Percentiles rank a stretch among this genome's conserved stretches.
phyloP scores from a whole-genome alignment of 2,329 filamentous ascomycete species.

The Ophiostoma novo-ulmi region DNA sequence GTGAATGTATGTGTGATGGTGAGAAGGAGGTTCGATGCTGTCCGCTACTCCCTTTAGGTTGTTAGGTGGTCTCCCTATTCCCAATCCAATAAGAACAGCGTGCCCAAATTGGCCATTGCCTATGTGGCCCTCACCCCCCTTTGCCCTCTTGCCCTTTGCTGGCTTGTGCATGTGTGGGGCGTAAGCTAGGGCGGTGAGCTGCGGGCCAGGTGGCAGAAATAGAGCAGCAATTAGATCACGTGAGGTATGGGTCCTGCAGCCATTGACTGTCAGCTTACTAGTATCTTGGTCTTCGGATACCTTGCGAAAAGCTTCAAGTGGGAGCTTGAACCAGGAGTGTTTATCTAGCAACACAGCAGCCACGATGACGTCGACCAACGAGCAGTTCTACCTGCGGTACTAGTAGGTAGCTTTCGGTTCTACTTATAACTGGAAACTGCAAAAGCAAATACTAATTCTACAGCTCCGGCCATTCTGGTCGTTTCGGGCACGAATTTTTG shows the following conservation, averaged over 20 bases:
- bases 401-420: constrained; percentile 62
- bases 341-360: constrained; percentile 17
- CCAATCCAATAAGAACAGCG: constrained; percentile 26
- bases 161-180: constrained; percentile 24
- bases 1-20: constrained; percentile 17
- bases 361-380: constrained; percentile 57
- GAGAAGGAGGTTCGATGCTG: constrained; percentile 21
- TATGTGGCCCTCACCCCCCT: constrained; percentile 21
- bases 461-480: constrained; percentile 94
- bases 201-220: constrained; percentile 28
- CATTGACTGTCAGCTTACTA: neutral
- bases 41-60: constrained; percentile 6
- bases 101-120: constrained; percentile 26
- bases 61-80: constrained; percentile 19
- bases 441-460: neutral
- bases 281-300: neutral
- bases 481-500: constrained; percentile 96
- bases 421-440: no score
- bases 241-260: constrained; percentile 8
- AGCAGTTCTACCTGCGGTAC: constrained; percentile 93
- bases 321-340: neutral
- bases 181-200: constrained; percentile 24
- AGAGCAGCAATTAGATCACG: constrained; percentile 15
- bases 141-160: constrained; percentile 19
- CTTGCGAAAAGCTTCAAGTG: constrained; percentile 19